Conservation (phyloP, 1,284 basidiomycete species). For the Psilocybe mexicana region DNA sequence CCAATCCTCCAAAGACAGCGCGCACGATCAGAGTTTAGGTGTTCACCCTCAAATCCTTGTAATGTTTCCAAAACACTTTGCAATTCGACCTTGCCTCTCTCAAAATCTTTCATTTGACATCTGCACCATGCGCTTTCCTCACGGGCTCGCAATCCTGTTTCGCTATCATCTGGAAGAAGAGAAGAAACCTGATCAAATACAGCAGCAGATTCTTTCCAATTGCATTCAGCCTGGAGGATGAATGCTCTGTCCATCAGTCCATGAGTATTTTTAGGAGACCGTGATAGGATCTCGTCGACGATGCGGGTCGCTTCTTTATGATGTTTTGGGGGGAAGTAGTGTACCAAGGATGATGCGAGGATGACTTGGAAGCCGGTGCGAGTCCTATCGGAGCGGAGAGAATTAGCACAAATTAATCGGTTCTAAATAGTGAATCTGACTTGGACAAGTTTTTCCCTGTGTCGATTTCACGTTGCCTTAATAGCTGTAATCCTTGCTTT, state of each 20-base stretch:
- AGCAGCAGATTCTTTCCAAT: conserved; percentile 72
- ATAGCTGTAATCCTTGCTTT: conserved; percentile 66
- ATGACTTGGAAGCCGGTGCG: conserved; percentile 63
- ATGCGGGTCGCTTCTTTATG: conserved; percentile 79
- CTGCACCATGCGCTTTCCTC: conserved; percentile 91
- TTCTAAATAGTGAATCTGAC: conserved; percentile 36
- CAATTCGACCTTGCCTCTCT: conserved; percentile 58
- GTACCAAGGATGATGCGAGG: conserved; percentile 77
- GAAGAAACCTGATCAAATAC: conserved; percentile 59
- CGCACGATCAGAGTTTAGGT: conserved; percentile 60
- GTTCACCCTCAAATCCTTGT: conserved; percentile 49
- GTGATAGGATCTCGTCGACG: conserved; percentile 69
- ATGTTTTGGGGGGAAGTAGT: conserved; percentile 88
- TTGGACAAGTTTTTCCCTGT: conserved; percentile 56
- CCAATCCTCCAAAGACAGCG: conserved; percentile 87
- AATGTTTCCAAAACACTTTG: conserved; percentile 59
- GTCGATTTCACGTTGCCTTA: conserved; percentile 58
- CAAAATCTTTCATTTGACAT: conserved; percentile 56
- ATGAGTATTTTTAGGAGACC: conserved; percentile 62
- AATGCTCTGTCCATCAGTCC: conserved; percentile 79
- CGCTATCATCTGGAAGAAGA: conserved; percentile 46
- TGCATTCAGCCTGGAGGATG: conserved; percentile 62
- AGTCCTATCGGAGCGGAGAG: conserved; percentile 39
- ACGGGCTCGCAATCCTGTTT: conserved; percentile 64
- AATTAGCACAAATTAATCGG: not conserved